Evolutionary conservation across 192 early-diverging fungal species (phyloP).

Genomic region (Coemansia sp.): DNA sequence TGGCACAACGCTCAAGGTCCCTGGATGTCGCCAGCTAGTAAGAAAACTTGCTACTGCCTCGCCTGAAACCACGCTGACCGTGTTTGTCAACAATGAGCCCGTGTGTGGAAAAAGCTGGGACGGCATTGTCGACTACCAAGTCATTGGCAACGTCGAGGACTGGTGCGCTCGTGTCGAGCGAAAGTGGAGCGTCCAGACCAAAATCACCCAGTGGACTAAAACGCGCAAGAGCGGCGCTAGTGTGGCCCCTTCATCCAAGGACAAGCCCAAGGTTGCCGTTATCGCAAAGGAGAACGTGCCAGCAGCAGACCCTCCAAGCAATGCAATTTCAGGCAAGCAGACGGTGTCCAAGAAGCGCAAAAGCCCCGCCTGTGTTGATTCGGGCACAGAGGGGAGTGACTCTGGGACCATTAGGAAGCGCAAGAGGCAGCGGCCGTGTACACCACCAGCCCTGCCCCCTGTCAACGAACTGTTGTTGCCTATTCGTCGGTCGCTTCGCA

Average conservation of each 20-base stretch:
- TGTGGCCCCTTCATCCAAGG: conserved; percentile 2
- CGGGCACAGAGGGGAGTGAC: not conserved
- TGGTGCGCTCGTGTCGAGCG: conserved; percentile 47
- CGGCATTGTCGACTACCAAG: conserved; percentile 51
- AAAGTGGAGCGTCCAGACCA: conserved; percentile 45
- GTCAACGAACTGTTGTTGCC: conserved; percentile 3
- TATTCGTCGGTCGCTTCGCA: conserved; percentile 34
- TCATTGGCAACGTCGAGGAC: conserved; percentile 52
- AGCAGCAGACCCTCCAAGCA: not conserved
- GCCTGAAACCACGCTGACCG: conserved; percentile 22
- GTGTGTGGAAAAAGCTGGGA: conserved; percentile 55
- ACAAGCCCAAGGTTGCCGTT: not conserved
- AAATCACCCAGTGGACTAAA: conserved; percentile 48
- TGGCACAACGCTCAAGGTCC: conserved; percentile 60
- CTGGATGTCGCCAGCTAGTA: conserved; percentile 55
- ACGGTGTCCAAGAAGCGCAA: conserved; percentile 16
- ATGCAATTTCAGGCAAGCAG: not conserved
- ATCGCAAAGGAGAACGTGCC: not conserved
- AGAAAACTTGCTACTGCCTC: conserved; percentile 38
- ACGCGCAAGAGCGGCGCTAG: conserved; percentile 24
- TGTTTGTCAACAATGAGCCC: conserved; percentile 55
- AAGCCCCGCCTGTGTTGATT: not conserved
- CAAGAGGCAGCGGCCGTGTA: conserved; percentile 4
- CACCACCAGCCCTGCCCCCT: not conserved
- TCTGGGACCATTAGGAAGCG: not conserved